Conservation (phyloP, 1,284 basidiomycete species). For the Fomitopsis betulina region DNA sequence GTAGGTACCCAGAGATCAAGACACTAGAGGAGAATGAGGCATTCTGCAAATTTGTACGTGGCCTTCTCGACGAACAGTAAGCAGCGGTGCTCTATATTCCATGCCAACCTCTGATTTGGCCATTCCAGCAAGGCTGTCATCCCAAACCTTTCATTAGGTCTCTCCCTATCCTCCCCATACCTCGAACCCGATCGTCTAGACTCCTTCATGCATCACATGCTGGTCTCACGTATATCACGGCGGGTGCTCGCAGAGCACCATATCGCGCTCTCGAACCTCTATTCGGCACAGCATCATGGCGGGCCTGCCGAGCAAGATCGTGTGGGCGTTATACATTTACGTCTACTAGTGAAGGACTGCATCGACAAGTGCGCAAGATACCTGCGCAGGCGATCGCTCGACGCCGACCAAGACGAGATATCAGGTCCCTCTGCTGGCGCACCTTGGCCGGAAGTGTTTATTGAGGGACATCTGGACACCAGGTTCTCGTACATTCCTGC, state of each 20-base stretch:
- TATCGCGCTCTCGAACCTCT: constrained; percentile 71
- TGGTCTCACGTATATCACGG: constrained; percentile 85
- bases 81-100: constrained; percentile 15
- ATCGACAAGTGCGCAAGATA: constrained; percentile 66
- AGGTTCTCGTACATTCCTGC: constrained; percentile 85
- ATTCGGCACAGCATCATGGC: constrained; percentile 31
- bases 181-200: constrained; percentile 78
- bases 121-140: constrained; percentile 63
- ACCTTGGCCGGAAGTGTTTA: constrained; percentile 60
- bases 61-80: constrained; percentile 75
- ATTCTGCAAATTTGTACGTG: constrained; percentile 72
- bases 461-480: constrained; percentile 73
- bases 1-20: constrained; percentile 71
- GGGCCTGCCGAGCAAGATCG: constrained; percentile 44
- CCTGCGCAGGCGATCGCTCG: constrained; percentile 47
- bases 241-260: constrained; percentile 90
- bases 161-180: constrained; percentile 75
- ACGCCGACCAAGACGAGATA: constrained; percentile 37
- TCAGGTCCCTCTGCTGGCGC: constrained; percentile 21
- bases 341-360: constrained; percentile 64
- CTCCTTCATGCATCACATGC: constrained; percentile 88
- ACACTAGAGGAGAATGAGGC: constrained; percentile 72
- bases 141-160: constrained; percentile 70
- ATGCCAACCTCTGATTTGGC: not conserved
- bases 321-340: constrained; percentile 86